Evolutionary conservation across 1,284 basidiomycete genomes (phyloP), one percentile per base, ranked within the genome.

Genomic region (Tylopilus orsonianus): DNA sequence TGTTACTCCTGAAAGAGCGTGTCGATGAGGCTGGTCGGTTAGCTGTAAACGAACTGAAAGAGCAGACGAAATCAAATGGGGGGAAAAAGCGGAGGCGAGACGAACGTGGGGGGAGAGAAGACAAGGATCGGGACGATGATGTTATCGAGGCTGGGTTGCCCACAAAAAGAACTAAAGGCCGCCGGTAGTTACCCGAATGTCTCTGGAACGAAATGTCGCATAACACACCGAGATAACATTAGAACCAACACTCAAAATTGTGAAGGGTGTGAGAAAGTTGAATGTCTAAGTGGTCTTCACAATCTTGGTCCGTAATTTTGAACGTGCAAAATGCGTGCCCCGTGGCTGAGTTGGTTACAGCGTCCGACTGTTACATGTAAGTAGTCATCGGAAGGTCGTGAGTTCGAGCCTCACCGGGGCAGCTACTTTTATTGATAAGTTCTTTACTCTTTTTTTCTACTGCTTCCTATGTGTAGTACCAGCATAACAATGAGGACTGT

Each of bases 11-110:
- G 48, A 81, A 85, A 48, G 96, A 99, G 66, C 79, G 95, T 1
- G 96, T 97, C 13, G 85, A 89, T 19, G 92, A 97, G 67, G 97
- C 96, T 0, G 82, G 81, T 13, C 75, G 97, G 45, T 74, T 92
- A 30, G 95, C 96, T 3, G 81, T 84, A 36, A 79, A 80, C 34
- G 95, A 98, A 61, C 64, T 90, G 53, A 89, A 85, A 64, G 79
- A 89, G 64, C 78, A 83, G 66, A 73, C 75, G 46, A 64, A 76
- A 50, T 63, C 75, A 41, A 71, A 75, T 20, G 72, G 74, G 48
- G 77, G 78, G n/a, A 73, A 76, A 50, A 87, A 80, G 64, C 73
- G 84, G 46, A 74, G 76, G 57, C 71, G 77, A 46, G 72, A 75
- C 30, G 73, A 70, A 32, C 64, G 71, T 8, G 71, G 74, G 14